Evolutionary conservation across 2,329 filamentous ascomycete genomes (phyloP).

Genomic region (Chaetomium strumarium): DNA sequence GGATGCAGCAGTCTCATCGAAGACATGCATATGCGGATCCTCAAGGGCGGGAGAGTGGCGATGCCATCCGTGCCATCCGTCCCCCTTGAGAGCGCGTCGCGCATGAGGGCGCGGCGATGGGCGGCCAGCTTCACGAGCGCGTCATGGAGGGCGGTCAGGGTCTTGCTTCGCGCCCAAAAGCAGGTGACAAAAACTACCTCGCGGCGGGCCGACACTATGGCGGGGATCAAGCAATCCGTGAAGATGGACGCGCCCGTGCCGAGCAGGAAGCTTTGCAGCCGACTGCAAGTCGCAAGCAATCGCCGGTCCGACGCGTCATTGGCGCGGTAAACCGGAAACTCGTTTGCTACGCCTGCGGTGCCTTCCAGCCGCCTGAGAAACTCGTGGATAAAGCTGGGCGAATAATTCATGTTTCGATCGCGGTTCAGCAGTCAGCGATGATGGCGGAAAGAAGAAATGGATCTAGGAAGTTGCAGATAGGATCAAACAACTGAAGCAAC

Average conservation of each 20-base stretch:
- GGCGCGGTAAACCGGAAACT: constrained; percentile 46
- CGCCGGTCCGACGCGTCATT: constrained; percentile 30
- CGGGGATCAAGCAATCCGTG: constrained; percentile 50
- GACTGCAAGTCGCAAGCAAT: constrained; percentile 43
- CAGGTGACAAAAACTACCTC: constrained; percentile 75
- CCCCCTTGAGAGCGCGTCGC: constrained; percentile 15
- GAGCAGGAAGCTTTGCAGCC: constrained; percentile 43
- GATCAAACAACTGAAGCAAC: too few relatives aligned
- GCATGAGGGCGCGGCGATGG: constrained; percentile 28
- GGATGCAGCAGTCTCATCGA: constrained; percentile 74
- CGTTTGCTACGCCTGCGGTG: constrained; percentile 13
- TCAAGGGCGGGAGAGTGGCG: constrained; percentile 35
- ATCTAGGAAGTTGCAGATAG: too few relatives aligned
- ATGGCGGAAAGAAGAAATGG: too few relatives aligned
- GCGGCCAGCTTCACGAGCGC: constrained; percentile 55
- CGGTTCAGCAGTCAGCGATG: too few relatives aligned
- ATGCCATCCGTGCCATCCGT: too few relatives aligned
- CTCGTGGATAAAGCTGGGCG: constrained; percentile 20
- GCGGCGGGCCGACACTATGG: constrained; percentile 51
- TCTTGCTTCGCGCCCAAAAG: constrained; percentile 69
- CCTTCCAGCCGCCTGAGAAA: constrained; percentile 23
- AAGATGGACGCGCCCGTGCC: constrained; percentile 56
- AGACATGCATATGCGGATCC: constrained; percentile 71
- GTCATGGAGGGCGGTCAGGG: constrained; percentile 50
- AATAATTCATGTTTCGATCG: constrained; percentile 14